Evolutionary conservation across 257 asterid genomes (phyloP), one percentile per base, ranked within the genome.

Genomic region (Lycium barbarum): DNA sequence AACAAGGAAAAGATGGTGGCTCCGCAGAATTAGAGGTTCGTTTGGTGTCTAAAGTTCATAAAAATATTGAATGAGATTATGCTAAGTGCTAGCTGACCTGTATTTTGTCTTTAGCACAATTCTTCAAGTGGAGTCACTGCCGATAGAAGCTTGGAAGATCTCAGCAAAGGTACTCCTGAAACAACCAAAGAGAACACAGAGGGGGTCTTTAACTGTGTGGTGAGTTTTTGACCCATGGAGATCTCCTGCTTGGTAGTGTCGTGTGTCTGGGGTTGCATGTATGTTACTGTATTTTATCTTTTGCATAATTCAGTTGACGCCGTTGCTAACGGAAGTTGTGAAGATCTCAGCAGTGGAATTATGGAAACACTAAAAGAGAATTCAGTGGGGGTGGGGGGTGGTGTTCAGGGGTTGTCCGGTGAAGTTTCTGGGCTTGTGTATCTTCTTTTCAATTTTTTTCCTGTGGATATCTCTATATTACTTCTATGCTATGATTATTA

Each of bases 1-100:
- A 57, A 84, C 84, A 51, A 87, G 87, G 62, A 26, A 58, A 36
- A 86, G 83, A 68, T 71, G 85, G 86, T 68, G 87, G 83, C 87
- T 85, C 87, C 70, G 61, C 20, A 47, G 83, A 86, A 66, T 68
- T 86, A 74, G 71, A 84, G 89, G 89, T 87, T 82, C 49, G 87
- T 57, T 54, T 79, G 72, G 35, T 35, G 65, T 38, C 83, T 76
- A 11, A 7, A 81, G 51, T 58, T 40, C 45, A 10, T 22, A 38
- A 1, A 40, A 22, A 47, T 62, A 80, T 12, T 78, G 26, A 7
- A 14, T 78, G 22, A 14, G 49, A 51, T 53, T 78, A 78, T 78
- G 65, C 82, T 26, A 13, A 14, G 33, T 78, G 14, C 53, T 78
- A 78, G 82, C 82, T 78, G 14, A 7, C 62, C 59, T 78, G 33